A percentile compares a stretch with the other conserved stretches of the same genome.
phyloP scores from a whole-genome alignment of 225 moss, liverwort and hornwort species.

The Lunularia cruciata region DNA sequence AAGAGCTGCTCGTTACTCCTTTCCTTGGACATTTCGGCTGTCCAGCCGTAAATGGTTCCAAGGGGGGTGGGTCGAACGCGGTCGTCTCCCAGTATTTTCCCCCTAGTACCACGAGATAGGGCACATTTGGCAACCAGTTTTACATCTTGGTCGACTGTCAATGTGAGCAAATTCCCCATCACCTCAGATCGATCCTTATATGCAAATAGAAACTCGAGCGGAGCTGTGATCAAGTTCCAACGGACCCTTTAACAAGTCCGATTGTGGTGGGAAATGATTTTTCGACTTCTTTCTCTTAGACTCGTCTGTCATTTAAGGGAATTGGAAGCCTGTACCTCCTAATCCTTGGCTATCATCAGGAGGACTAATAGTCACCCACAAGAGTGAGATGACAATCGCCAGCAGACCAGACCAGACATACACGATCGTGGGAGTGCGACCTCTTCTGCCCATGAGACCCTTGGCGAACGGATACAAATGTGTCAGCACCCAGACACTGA shows the following conservation, averaged over 20 bases:
- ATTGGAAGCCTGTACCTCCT: neutral
- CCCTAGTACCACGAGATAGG: neutral
- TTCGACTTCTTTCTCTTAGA: neutral
- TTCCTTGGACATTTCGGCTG: neutral
- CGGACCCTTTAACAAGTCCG: neutral
- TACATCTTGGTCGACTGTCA: neutral
- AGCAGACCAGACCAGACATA: constrained; percentile 89
- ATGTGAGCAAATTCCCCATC: neutral
- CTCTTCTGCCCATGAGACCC: constrained; percentile 91
- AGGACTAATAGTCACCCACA: constrained; percentile 87
- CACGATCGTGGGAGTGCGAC: constrained; percentile 87
- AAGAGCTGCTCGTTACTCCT: neutral
- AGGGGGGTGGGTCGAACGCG: neutral
- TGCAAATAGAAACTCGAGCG: neutral
- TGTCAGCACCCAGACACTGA: constrained; percentile 78
- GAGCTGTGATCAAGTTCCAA: neutral
- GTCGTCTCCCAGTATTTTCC: neutral
- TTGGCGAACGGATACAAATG: constrained; percentile 95
- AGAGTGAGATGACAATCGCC: constrained; percentile 80
- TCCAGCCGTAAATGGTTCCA: too few relatives aligned
- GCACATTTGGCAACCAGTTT: neutral
- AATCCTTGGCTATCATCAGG: constrained; percentile 9
- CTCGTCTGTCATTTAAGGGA: constrained; percentile 1
- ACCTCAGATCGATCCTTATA: neutral
- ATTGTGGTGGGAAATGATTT: neutral